Percentiles rank a stretch among this genome's conserved stretches.
These are phyloP conservation scores for Colletotrichum destructivum DNA, from an alignment of 2,329 filamentous ascomycete species.

Conservation along the genomic window DNA sequence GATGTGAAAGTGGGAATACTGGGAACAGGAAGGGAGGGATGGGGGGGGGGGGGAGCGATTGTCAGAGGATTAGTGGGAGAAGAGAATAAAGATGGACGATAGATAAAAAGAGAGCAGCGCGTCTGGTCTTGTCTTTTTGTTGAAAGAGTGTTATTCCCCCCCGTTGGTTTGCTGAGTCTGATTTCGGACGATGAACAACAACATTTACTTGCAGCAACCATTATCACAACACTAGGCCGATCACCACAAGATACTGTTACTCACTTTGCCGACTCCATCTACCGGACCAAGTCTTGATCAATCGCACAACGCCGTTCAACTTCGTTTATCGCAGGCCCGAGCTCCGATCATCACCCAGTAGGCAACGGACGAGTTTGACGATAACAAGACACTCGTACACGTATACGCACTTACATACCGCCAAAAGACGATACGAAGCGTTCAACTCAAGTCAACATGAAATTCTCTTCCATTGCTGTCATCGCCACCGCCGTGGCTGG, in stretches of 20 bases:
- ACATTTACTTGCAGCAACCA: neutral
- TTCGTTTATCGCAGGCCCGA: neutral
- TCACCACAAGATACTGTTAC: no score
- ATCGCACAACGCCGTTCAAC: neutral
- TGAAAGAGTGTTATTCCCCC: no score
- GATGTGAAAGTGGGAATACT: neutral
- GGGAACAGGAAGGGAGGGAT: constrained; percentile 5
- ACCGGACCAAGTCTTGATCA: constrained; percentile 23
- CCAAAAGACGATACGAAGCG: neutral
- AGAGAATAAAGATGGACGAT: neutral
- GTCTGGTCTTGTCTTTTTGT: neutral
- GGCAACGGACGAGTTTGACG: neutral
- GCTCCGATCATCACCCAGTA: neutral
- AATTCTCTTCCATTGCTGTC: constrained; percentile 29
- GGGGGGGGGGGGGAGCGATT: neutral
- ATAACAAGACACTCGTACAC: neutral
- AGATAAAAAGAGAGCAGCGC: constrained; percentile 17
- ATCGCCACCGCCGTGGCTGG: constrained; percentile 27
- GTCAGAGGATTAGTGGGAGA: neutral
- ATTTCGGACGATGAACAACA: constrained; percentile 25
- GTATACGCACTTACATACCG: neutral
- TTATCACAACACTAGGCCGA: neutral
- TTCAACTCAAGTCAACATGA: constrained; percentile 20
- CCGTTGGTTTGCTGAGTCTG: constrained; percentile 15
- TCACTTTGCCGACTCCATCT: neutral